Percentiles rank a stretch among this genome's conserved stretches.
These are phyloP conservation scores for Vitis hybrid DNA, from an alignment of 177 flowering plant genomes.

Conservation along the genomic window DNA sequence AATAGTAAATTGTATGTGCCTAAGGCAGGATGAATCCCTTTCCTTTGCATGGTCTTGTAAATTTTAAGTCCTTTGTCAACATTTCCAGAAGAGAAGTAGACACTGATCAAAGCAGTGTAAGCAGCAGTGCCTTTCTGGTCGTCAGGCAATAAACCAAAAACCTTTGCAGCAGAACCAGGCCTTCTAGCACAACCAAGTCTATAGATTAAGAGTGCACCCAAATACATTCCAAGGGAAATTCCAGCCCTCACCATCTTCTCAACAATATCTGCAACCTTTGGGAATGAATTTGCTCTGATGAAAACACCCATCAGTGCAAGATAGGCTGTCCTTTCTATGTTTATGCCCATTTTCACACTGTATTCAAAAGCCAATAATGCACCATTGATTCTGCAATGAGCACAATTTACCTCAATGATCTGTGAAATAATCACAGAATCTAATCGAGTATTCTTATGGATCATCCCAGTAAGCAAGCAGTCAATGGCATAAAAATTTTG, in stretches of 20 bases:
- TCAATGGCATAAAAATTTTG: conserved; percentile 59
- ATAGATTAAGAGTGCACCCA: conserved; percentile 49
- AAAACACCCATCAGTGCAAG: conserved; percentile 58
- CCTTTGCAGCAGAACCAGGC: conserved; percentile 42
- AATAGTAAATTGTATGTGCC: conserved; percentile 66
- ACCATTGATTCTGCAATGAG: conserved; percentile 34
- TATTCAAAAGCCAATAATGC: conserved; percentile 70
- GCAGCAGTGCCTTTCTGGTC: conserved; percentile 52
- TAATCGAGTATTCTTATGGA: conserved; percentile 31
- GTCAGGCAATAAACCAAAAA: conserved; percentile 57
- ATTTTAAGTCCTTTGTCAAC: conserved; percentile 61
- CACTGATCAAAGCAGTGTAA: conserved; percentile 71
- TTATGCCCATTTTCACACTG: conserved; percentile 40
- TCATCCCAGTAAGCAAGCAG: conserved; percentile 35
- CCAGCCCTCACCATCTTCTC: conserved; percentile 51
- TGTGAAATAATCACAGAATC: conserved; percentile 43
- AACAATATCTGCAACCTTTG: conserved; percentile 47
- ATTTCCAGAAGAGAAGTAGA: conserved; percentile 51
- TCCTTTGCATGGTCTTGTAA: conserved; percentile 48
- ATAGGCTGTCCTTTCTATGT: conserved; percentile 53
- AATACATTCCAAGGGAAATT: conserved; percentile 53
- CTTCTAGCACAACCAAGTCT: conserved; percentile 63
- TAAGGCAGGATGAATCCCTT: conserved; percentile 42
- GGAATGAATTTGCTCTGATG: conserved; percentile 43
- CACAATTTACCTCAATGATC: conserved; percentile 49